Conservation (phyloP, 2,329 filamentous ascomycete species). For the Trichoderma afroharzianum region DNA sequence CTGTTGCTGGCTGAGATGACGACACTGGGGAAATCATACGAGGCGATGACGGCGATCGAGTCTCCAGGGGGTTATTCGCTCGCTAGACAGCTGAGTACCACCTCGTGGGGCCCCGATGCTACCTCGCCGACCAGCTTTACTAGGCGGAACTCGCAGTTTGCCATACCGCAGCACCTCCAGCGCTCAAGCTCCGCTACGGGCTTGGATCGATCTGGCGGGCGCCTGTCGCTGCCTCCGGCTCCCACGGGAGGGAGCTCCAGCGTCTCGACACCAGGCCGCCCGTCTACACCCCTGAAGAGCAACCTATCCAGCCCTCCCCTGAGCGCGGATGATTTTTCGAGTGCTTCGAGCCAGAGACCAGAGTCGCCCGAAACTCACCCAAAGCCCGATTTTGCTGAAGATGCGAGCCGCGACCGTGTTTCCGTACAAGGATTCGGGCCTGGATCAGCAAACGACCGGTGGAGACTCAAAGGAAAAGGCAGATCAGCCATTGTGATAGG, state of each 20-base stretch:
- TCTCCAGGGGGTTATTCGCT: conserved; percentile 60
- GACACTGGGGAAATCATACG: conserved; percentile 67
- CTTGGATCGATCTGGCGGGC: conserved; percentile 58
- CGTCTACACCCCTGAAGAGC: conserved; percentile 50
- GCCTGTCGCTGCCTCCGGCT: conserved; percentile 80
- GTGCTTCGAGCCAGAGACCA: conserved; percentile 32
- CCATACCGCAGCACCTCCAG: conserved; percentile 37
- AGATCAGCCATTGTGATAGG: conserved; percentile 77
- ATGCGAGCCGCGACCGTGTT: conserved; percentile 53
- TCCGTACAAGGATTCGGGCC: conserved; percentile 69
- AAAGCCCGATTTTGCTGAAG: conserved; percentile 40
- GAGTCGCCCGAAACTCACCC: conserved; percentile 41
- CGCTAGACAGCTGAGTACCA: conserved; percentile 39
- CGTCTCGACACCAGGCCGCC: conserved; percentile 45
- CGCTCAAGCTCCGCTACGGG: conserved; percentile 54
- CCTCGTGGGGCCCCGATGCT: conserved; percentile 41
- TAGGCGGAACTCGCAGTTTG: conserved; percentile 56
- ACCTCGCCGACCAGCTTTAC: conserved; percentile 33
- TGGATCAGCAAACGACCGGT: conserved; percentile 69
- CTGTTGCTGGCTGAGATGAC: conserved; percentile 72
- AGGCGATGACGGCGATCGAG: conserved; percentile 70
- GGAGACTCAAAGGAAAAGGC: conserved; percentile 75
- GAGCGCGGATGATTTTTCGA: conserved; percentile 46
- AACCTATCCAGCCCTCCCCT: conserved; percentile 47
- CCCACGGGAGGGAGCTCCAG: conserved; percentile 44